A percentile compares a stretch with the other conserved stretches of the same genome.
Evolutionary conservation across 208 protist genomes (phyloP).

Genomic region (Leishmania braziliensis): DNA sequence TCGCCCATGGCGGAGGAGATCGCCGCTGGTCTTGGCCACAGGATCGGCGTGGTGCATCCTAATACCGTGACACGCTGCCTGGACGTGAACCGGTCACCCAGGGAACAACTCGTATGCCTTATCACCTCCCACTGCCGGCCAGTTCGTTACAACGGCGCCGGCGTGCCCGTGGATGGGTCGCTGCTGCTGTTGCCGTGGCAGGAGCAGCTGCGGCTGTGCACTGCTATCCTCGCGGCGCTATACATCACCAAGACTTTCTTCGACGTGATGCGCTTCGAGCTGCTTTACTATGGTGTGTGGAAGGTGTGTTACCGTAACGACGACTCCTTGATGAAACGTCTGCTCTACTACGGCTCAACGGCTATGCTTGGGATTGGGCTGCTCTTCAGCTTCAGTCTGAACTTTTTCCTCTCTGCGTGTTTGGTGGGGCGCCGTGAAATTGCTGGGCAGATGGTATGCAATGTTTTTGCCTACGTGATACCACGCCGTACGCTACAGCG

Average conservation of each 20-base stretch:
- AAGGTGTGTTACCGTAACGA: slow-evolving; percentile 35
- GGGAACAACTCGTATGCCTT: not conserved
- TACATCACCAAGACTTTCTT: slow-evolving; percentile 35
- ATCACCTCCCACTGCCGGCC: slow-evolving; percentile 3
- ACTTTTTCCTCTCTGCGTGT: slow-evolving; percentile 31
- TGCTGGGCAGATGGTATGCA: slow-evolving; percentile 25
- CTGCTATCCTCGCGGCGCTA: slow-evolving; percentile 26
- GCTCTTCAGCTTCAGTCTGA: slow-evolving; percentile 24
- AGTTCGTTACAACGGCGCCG: slow-evolving; percentile 31
- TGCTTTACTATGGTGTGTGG: slow-evolving; percentile 47
- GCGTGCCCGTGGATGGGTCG: slow-evolving; percentile 37
- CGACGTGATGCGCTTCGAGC: slow-evolving; percentile 37
- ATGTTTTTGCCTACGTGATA: slow-evolving; percentile 17
- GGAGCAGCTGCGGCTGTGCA: slow-evolving; percentile 34
- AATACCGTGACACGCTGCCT: slow-evolving; percentile 1
- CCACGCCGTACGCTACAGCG: slow-evolving; percentile 14
- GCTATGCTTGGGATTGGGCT: slow-evolving; percentile 29
- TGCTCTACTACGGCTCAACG: slow-evolving; percentile 41
- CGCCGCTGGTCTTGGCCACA: not conserved
- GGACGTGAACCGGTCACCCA: not conserved
- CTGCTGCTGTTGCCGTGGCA: slow-evolving; percentile 27
- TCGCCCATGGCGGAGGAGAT: slow-evolving; percentile 16
- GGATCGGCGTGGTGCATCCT: not conserved
- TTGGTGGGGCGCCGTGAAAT: slow-evolving; percentile 34
- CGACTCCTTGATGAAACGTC: slow-evolving; percentile 19